Evolutionary conservation across 2,329 filamentous ascomycete genomes (phyloP).

Genomic region (Coniella vitis): DNA sequence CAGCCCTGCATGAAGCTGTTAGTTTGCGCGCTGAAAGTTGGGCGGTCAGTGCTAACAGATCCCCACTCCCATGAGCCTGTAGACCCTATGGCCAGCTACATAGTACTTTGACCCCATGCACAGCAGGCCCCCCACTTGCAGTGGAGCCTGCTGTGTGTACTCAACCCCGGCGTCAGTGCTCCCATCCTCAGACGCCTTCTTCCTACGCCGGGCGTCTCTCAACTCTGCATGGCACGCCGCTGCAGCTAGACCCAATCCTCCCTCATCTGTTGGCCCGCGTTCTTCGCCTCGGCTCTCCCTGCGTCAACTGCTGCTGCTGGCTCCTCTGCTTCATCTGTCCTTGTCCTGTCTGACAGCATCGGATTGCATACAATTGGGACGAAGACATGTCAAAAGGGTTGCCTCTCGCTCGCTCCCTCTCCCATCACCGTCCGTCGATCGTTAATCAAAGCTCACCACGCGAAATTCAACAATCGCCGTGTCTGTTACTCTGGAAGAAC

Average conservation of each 20-base stretch:
- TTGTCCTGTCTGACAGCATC: not conserved
- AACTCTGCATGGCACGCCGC: not conserved
- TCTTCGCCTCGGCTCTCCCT: not conserved
- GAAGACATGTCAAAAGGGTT: slow-evolving; percentile 1
- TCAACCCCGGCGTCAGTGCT: not conserved
- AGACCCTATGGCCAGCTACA: too few relatives aligned
- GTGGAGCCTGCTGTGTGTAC: too few relatives aligned
- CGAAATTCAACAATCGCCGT: not conserved
- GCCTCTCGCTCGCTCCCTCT: not conserved
- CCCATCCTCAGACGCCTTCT: slow-evolving; percentile 1
- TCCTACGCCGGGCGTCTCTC: slow-evolving; percentile 3
- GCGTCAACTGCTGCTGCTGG: not conserved
- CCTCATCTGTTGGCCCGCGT: not conserved
- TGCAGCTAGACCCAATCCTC: not conserved
- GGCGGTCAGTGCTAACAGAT: too few relatives aligned
- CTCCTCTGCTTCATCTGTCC: not conserved
- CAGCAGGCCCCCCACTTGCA: too few relatives aligned
- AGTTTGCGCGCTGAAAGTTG: too few relatives aligned
- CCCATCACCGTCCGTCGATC: too few relatives aligned
- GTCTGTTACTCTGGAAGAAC: not conserved
- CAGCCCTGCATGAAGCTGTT: too few relatives aligned
- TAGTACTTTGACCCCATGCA: too few relatives aligned
- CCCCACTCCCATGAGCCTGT: too few relatives aligned
- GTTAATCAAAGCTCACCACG: not conserved
- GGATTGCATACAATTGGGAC: slow-evolving; percentile 3